These are phyloP conservation scores for Breviolum minutum DNA, from an alignment of 73 alveolate species.

Conservation along the genomic window DNA sequence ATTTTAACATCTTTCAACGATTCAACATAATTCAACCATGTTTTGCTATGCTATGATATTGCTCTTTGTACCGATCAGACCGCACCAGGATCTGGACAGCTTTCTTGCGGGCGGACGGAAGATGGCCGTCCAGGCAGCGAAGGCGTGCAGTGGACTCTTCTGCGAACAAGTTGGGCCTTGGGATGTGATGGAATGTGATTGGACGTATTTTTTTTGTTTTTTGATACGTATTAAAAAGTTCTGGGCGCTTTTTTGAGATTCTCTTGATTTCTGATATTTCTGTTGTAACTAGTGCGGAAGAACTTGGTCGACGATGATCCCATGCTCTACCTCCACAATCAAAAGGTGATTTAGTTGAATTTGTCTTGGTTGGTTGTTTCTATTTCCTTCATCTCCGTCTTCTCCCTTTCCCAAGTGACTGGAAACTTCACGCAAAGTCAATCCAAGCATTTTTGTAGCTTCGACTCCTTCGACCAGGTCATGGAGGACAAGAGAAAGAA, in stretches of 20 bases:
- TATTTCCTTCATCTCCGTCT: no score
- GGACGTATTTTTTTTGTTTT: not conserved
- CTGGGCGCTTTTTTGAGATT: no score
- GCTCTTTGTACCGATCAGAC: not conserved
- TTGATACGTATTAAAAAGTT: not conserved
- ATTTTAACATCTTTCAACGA: no score
- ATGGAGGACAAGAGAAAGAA: conserved; percentile 48
- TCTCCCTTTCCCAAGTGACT: no score
- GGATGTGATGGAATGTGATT: not conserved
- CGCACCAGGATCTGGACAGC: conserved; percentile 59
- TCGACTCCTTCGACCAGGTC: not conserved
- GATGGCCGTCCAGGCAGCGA: conserved; percentile 82
- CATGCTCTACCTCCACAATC: no score
- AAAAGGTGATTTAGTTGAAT: no score
- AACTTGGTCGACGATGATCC: no score
- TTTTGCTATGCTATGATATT: not conserved
- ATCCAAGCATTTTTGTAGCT: no score
- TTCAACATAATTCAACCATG: not conserved
- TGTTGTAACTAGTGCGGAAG: no score
- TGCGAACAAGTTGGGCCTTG: not conserved
- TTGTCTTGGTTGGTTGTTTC: no score
- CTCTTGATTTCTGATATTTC: no score
- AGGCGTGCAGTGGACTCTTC: not conserved
- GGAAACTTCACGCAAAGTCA: no score
- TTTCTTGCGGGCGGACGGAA: conserved; percentile 84